A percentile compares a stretch with the other conserved stretches of the same genome.
phyloP scores from a whole-genome alignment of 192 early-diverging fungal species.

The Linnemannia hyalina region DNA sequence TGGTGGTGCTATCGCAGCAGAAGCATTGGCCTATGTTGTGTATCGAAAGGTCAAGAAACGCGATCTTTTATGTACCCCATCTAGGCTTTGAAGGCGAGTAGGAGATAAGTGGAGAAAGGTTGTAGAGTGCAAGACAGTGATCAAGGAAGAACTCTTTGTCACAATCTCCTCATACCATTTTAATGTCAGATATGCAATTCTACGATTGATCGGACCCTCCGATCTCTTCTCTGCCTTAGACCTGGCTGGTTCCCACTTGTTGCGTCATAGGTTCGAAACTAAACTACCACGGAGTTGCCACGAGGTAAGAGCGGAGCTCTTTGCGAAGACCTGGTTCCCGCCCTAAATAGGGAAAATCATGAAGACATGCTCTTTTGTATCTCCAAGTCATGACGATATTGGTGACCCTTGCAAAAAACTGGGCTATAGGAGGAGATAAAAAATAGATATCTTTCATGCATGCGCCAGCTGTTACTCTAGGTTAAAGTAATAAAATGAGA shows the following conservation, averaged over 20 bases:
- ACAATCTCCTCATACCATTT: too few species aligned
- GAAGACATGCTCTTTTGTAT: background rate
- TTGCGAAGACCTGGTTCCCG: background rate
- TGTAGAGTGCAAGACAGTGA: background rate
- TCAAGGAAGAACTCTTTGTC: too few species aligned
- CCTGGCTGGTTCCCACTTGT: background rate
- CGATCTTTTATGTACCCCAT: too few species aligned
- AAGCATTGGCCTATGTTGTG: too few species aligned
- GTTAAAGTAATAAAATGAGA: background rate
- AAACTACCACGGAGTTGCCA: background rate
- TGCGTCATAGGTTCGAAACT: background rate
- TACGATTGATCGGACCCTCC: background rate
- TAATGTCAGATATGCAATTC: background rate
- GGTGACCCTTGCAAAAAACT: constrained; percentile 1
- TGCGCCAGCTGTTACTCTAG: background rate
- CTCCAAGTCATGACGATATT: background rate
- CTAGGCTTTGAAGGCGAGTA: background rate
- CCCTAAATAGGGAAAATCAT: background rate
- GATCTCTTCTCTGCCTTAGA: background rate
- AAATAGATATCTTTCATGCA: background rate
- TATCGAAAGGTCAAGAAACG: too few species aligned
- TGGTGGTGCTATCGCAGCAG: too few species aligned
- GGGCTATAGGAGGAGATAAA: background rate
- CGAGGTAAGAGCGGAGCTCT: constrained; percentile 9
- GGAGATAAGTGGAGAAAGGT: background rate